Evolutionary conservation across 2,329 filamentous ascomycete genomes (phyloP), one percentile per base, ranked within the genome.

Genomic region (Fusarium brachygibbosum): DNA sequence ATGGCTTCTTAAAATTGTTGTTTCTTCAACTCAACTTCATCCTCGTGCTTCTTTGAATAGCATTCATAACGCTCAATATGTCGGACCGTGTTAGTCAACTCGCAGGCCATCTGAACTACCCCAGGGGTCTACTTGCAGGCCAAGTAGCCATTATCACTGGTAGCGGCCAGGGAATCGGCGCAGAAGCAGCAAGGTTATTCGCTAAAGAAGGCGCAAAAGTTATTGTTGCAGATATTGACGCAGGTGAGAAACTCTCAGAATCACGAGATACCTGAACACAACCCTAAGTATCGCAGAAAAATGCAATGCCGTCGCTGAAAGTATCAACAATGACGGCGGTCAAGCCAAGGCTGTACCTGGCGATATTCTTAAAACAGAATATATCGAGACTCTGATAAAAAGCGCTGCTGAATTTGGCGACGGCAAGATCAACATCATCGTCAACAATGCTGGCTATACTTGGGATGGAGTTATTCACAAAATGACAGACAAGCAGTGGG

Each of bases 401-500:
- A 88, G 89, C 75, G 86, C 93, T 0, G 93, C 92, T 2, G 90
- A 90, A 48, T 97, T 97, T 76, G 94, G 94, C 61, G 83, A 86
- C 69, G 93, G 93, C 75, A 97, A 97, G 84, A 94, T 97, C 67
- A 91, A 97, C 79, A 91, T 96, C 77, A 91, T 97, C 58, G 92
- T 97, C 63, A 97, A 97, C 81, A 97, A 97, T 78, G 94, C 93
- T 1, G 93, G 93, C 41, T 97, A 93, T 81, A 97, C 94, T 1
- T 97, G 93, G 93, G 94, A 97, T 79, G 94, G 91, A 9, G 93
- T 97, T 38, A 93, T 97, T 71, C 93, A 97, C 85, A 97, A 96
- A 85, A 95, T 93, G 85, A 92, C 90, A 17, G 93, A 97, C 83
- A 93, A 93, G 82, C 93, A 97, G 85, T 97, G 93, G 93, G 91